Percentiles rank a stretch among this genome's conserved stretches.
Conservation (phyloP, 345 rosid species). For the Erysimum cheiranthoides region DNA sequence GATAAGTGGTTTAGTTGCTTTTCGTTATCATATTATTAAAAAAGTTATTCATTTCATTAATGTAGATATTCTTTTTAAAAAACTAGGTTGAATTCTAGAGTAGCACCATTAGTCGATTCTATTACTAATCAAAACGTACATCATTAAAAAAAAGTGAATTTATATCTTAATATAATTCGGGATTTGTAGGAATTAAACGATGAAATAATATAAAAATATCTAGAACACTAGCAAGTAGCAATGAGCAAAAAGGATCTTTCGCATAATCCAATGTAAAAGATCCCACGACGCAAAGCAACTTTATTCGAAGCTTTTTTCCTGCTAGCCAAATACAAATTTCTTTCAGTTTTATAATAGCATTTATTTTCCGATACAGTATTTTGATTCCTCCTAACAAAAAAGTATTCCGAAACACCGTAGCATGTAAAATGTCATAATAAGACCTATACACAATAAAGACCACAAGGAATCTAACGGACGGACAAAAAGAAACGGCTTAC, state of each 20-base stretch:
- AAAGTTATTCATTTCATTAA: background rate
- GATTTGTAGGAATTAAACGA: background rate
- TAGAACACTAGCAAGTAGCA: slow-evolving; percentile 27
- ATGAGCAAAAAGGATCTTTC: slow-evolving; percentile 13
- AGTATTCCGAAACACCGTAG: slow-evolving; percentile 30
- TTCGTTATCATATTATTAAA: background rate
- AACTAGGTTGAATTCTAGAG: background rate
- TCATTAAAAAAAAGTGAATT: background rate
- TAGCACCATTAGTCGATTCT: background rate
- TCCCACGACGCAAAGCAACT: slow-evolving; percentile 42
- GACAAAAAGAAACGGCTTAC: slow-evolving; percentile 26
- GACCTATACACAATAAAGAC: slow-evolving; percentile 18
- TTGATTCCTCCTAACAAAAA: slow-evolving; percentile 18
- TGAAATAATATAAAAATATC: background rate
- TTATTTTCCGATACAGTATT: background rate
- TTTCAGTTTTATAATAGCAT: background rate
- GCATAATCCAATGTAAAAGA: slow-evolving; percentile 51
- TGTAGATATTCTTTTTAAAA: background rate
- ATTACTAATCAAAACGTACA: background rate
- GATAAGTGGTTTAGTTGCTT: background rate
- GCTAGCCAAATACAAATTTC: slow-evolving; percentile 28
- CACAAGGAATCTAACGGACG: slow-evolving; percentile 42
- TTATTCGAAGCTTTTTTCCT: slow-evolving; percentile 23
- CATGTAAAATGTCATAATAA: slow-evolving; percentile 29
- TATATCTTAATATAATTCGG: background rate